Conservation (phyloP, 73 alveolate genomes). For the Paramecium sonneborni region DNA sequence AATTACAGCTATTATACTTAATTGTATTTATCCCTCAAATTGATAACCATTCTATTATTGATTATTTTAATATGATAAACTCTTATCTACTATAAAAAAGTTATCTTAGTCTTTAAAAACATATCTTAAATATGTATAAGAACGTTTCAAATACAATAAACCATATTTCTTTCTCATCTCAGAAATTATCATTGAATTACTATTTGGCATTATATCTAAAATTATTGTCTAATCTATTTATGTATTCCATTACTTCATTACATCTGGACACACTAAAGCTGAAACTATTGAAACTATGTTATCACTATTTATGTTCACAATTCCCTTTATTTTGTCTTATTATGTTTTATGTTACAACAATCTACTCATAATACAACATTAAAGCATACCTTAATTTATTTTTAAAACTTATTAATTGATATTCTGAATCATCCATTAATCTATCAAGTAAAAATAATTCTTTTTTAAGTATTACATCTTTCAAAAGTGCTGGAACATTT, state of each 20-base stretch:
- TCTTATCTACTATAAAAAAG: background rate
- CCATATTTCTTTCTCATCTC: slow-evolving; percentile 39
- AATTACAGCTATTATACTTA: slow-evolving; percentile 18
- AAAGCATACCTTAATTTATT: slow-evolving; percentile 27
- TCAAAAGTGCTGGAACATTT: background rate
- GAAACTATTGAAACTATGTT: background rate
- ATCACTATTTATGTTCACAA: background rate
- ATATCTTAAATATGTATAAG: background rate
- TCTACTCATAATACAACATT: background rate
- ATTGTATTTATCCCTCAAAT: background rate
- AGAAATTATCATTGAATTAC: background rate
- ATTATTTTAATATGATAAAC: background rate
- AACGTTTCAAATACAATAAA: slow-evolving; percentile 4
- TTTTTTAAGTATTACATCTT: background rate
- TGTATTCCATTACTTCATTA: slow-evolving; percentile 38
- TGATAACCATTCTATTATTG: background rate
- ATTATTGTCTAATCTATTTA: background rate
- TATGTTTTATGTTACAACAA: background rate
- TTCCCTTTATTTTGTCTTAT: background rate
- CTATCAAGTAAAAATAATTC: background rate
- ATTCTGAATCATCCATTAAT: slow-evolving; percentile 24
- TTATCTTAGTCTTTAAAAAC: background rate
- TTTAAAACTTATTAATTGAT: background rate
- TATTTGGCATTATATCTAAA: background rate
- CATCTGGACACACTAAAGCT: slow-evolving; percentile 5